A percentile compares a stretch with the other conserved stretches of the same genome.
phyloP scores from a whole-genome alignment of 306 rosid species.

The Cicer cuneatum region DNA sequence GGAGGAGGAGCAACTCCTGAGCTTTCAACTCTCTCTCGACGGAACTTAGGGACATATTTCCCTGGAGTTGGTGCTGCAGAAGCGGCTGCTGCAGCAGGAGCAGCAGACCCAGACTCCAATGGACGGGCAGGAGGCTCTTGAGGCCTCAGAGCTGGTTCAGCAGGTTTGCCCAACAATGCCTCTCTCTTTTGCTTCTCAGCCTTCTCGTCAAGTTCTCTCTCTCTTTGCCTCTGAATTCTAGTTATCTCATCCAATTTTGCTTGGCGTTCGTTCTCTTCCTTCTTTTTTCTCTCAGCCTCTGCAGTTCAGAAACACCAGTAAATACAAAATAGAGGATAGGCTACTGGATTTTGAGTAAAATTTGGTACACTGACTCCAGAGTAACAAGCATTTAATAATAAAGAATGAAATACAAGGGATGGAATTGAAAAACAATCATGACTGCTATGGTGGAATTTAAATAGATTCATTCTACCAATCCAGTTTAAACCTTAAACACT shows the following conservation, averaged over 20 bases:
- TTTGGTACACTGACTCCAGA: neutral
- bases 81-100: slow-evolving; percentile 51
- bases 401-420: neutral
- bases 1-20: slow-evolving; percentile 55
- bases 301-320: slow-evolving; percentile 37
- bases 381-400: neutral
- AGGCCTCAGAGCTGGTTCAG: slow-evolving; percentile 54
- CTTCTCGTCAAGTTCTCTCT: slow-evolving; percentile 79
- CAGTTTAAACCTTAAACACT: neutral
- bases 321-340: neutral
- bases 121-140: slow-evolving; percentile 54
- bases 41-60: slow-evolving; percentile 73
- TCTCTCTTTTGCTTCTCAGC: slow-evolving; percentile 66
- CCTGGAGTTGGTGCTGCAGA: slow-evolving; percentile 50
- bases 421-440: neutral
- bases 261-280: slow-evolving; percentile 73
- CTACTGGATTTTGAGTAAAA: neutral
- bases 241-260: slow-evolving; percentile 79
- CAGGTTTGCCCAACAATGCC: slow-evolving; percentile 55
- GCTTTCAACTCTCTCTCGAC: slow-evolving; percentile 54
- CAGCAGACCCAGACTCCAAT: slow-evolving; percentile 52
- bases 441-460: neutral
- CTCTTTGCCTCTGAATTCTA: slow-evolving; percentile 85
- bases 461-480: neutral
- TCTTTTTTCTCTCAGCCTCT: slow-evolving; percentile 85